Evolutionary conservation across 495 filamentous ascomycete genomes (phyloP).

Genomic region (Daldinia bambusicola): DNA sequence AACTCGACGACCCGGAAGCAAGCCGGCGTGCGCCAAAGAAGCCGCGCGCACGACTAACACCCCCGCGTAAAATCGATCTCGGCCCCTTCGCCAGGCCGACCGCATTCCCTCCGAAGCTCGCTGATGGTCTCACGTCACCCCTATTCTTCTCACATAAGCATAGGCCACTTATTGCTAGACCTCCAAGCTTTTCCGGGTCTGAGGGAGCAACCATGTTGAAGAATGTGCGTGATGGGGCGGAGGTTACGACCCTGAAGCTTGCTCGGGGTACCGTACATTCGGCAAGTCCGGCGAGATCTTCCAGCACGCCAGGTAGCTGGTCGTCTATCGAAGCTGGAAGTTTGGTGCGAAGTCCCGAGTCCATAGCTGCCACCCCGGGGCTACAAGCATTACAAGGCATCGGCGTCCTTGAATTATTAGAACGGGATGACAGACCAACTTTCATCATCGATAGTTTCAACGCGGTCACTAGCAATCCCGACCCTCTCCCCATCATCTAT

Average conservation of each 20-base stretch:
- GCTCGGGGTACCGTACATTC: constrained; percentile 67
- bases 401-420: constrained; percentile 71
- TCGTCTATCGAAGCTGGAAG: constrained; percentile 55
- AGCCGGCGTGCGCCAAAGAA: constrained; percentile 41
- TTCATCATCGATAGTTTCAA: constrained; percentile 73
- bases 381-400: constrained; percentile 64
- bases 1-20: constrained; percentile 35
- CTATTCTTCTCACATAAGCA: constrained; percentile 67
- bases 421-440: constrained; percentile 73
- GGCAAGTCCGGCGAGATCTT: constrained; percentile 59
- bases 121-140: constrained; percentile 56
- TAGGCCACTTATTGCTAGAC: constrained; percentile 58
- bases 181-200: constrained; percentile 63
- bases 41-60: constrained; percentile 44
- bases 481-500: constrained; percentile 65
- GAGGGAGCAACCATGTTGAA: constrained; percentile 69
- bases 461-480: constrained; percentile 60
- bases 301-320: constrained; percentile 60
- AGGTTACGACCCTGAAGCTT: constrained; percentile 72
- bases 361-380: constrained; percentile 50
- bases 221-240: constrained; percentile 58
- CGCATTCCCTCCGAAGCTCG: constrained; percentile 36
- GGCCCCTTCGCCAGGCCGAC: constrained; percentile 44
- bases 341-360: constrained; percentile 56
- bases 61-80: constrained; percentile 48